Evolutionary conservation across 495 filamentous ascomycete genomes (phyloP).

Genomic region (Aspergillus heteromorphus): DNA sequence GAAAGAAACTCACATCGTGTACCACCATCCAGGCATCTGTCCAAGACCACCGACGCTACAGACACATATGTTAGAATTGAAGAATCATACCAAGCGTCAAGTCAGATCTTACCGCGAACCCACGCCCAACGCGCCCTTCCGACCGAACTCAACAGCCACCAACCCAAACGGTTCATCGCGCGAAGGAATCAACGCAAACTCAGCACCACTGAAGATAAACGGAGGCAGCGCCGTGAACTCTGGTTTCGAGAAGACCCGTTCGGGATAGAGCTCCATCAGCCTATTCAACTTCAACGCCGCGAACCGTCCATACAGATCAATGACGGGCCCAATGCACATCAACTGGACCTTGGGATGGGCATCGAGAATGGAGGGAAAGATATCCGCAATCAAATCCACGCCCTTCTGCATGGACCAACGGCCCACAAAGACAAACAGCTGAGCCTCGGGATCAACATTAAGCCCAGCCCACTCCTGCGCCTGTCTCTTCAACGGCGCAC

Average conservation of each 20-base stretch:
- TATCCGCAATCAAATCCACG: slow-evolving; percentile 71
- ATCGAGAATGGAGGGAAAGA: slow-evolving; percentile 64
- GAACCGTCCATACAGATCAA: slow-evolving; percentile 73
- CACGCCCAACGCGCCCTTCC: slow-evolving; percentile 70
- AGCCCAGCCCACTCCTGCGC: slow-evolving; percentile 73
- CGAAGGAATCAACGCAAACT: slow-evolving; percentile 72
- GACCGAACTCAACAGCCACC: slow-evolving; percentile 72
- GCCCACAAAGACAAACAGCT: slow-evolving; percentile 71
- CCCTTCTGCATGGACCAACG: slow-evolving; percentile 75
- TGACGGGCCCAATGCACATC: slow-evolving; percentile 64
- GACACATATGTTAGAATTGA: background rate
- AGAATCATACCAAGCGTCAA: background rate
- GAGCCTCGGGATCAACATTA: slow-evolving; percentile 56
- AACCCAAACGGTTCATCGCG: slow-evolving; percentile 74
- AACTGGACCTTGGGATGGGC: slow-evolving; percentile 59
- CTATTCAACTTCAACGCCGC: slow-evolving; percentile 63
- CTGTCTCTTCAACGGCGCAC: slow-evolving; percentile 54
- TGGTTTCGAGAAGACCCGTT: slow-evolving; percentile 65
- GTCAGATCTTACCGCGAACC: slow-evolving; percentile 41
- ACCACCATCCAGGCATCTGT: slow-evolving; percentile 71
- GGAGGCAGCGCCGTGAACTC: slow-evolving; percentile 69
- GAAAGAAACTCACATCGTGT: slow-evolving; percentile 36
- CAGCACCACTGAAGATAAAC: slow-evolving; percentile 69
- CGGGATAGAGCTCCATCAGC: slow-evolving; percentile 67
- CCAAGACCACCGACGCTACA: slow-evolving; percentile 54